phyloP scores from a whole-genome alignment of 73 alveolate species.

The Tetrahymena malaccensis region DNA sequence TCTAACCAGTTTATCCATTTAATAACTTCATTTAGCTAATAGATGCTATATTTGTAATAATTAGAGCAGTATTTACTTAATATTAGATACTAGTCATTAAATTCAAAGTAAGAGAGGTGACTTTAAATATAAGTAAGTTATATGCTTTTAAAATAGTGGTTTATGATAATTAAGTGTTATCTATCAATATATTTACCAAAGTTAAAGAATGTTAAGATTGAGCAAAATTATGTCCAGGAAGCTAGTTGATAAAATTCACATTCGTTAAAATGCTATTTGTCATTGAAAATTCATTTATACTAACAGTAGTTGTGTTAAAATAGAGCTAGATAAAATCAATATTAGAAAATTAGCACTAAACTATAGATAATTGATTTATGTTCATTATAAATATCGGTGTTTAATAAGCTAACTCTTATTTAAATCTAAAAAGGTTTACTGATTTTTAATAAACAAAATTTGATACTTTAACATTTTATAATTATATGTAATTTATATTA shows the following conservation, averaged over 20 bases:
- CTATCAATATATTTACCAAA: background rate
- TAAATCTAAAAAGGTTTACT: background rate
- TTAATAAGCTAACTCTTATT: background rate
- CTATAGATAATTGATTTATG: background rate
- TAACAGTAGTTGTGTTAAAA: background rate
- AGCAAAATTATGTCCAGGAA: background rate
- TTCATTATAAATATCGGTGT: background rate
- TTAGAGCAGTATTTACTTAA: background rate
- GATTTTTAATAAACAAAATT: background rate
- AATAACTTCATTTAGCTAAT: background rate
- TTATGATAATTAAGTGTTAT: background rate
- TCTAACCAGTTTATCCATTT: too few relatives aligned
- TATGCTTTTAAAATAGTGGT: background rate
- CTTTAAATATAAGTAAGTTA: background rate
- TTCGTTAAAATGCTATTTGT: background rate
- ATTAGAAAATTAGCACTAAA: background rate
- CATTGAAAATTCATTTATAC: background rate
- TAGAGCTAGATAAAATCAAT: background rate
- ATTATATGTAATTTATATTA: background rate
- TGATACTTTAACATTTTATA: background rate
- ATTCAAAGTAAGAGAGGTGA: background rate
- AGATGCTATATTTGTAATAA: background rate
- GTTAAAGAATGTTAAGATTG: background rate
- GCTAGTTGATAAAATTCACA: background rate
- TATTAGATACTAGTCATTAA: too few relatives aligned